Evolutionary conservation across 176 grass and related monocot genomes (phyloP), one percentile per base, ranked within the genome.

Genomic region (Eleusine coracana): DNA sequence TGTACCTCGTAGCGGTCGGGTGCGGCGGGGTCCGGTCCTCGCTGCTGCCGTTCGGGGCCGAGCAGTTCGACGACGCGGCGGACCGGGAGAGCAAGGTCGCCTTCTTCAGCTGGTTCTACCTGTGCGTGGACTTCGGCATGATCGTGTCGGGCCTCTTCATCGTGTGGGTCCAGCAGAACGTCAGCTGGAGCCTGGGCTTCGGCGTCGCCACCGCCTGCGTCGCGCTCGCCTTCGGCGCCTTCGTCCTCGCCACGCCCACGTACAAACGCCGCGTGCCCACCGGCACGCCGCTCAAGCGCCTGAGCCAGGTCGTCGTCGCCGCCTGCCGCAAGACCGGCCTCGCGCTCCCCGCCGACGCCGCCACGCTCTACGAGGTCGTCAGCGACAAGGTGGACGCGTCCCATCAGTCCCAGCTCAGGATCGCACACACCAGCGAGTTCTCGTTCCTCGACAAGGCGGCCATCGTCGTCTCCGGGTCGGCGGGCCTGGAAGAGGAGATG

Each of bases 21-120:
- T 79, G 82, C 73, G 93, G 93, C 4, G 93, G 88, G 16, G 87
- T 95, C 25, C 87, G 86, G 5, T 92, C 93, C 5, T 83, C 88
- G 20, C 75, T 96, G 60, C 86, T 92, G 5, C 90, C 94, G 39
- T 87, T 97, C 9, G 94, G 94, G 27, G 94, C 91, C 11, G 86
- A 93, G 79, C 94, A 97, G 45, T 97, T 93, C 76, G 88, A 97
- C 38, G 86, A 89, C 34, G 62, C 80, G 37, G 59, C 68, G 8
- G 93, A 92, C 39, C 85, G 83, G 71, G 83, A 83, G 18, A 81
- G 85, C 51, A 84, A 92, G 76, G 80, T 61, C 1, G 73, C 82
- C 34, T 96, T 96, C 86, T 96, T 96, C 83, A 92, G 87, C 77
- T 96, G 86, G 88, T 92, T 92, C 83, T 96, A 92, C 76, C 73